Conservation (phyloP, 768 basidiomycete genomes). For the Pulveroboletus sp. region DNA sequence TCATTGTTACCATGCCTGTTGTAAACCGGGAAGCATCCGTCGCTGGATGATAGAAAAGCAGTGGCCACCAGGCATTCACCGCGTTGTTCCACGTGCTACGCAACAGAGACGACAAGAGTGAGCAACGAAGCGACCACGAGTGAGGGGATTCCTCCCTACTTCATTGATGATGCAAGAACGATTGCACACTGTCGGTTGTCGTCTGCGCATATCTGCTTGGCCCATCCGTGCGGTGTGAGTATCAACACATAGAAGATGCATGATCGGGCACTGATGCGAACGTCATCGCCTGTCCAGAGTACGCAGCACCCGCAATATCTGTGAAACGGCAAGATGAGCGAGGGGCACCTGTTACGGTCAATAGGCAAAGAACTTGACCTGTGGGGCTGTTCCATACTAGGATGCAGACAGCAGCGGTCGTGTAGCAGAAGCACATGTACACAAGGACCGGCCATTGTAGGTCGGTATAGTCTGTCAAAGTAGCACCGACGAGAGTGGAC, state of each 20-base stretch:
- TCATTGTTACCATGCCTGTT: slow-evolving; percentile 68
- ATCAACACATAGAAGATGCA: background rate
- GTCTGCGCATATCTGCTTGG: slow-evolving; percentile 71
- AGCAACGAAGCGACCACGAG: background rate
- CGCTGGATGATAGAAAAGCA: slow-evolving; percentile 71
- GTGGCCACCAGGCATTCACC: slow-evolving; percentile 65
- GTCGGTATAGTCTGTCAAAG: slow-evolving; percentile 56
- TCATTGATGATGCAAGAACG: slow-evolving; percentile 74
- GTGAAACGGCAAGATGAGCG: background rate
- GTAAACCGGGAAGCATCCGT: slow-evolving; percentile 64
- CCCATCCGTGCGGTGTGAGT: slow-evolving; percentile 47
- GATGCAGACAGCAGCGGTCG: slow-evolving; percentile 51
- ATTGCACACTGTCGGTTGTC: slow-evolving; percentile 66
- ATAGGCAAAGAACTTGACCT: slow-evolving; percentile 73
- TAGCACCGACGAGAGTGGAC: slow-evolving; percentile 58
- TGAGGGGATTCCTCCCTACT: slow-evolving; percentile 34
- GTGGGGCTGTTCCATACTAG: slow-evolving; percentile 57
- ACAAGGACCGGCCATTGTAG: slow-evolving; percentile 62
- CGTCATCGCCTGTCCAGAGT: slow-evolving; percentile 71
- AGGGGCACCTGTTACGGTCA: slow-evolving; percentile 36
- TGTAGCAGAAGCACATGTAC: slow-evolving; percentile 54
- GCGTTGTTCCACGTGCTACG: slow-evolving; percentile 65
- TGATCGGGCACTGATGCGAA: slow-evolving; percentile 48
- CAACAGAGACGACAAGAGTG: background rate
- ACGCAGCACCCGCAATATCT: slow-evolving; percentile 63